Conservation (phyloP, 192 early-diverging fungal species). For the Lobosporangium transversale region DNA sequence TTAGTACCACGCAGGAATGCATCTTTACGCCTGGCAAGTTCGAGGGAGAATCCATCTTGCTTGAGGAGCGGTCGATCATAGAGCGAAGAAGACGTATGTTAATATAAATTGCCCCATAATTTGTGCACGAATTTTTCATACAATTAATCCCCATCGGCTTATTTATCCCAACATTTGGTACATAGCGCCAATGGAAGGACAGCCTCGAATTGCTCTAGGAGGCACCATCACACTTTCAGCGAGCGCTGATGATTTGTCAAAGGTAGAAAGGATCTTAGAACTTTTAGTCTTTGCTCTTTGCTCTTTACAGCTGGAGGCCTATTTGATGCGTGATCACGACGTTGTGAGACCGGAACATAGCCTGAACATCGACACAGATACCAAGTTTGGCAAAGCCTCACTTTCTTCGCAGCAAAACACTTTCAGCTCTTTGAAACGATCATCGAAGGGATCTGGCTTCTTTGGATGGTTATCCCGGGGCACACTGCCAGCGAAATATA, state of each 20-base stretch:
- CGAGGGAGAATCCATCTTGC: constrained; percentile 37
- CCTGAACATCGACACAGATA: constrained; percentile 1
- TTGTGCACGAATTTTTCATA: too few species aligned
- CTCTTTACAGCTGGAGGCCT: constrained; percentile 80
- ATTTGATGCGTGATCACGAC: constrained; percentile 77
- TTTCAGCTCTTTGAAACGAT: constrained; percentile 31
- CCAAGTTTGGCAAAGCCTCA: constrained; percentile 11
- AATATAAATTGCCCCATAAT: background rate
- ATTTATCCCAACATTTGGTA: too few species aligned
- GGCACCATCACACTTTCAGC: constrained; percentile 32
- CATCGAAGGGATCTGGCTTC: constrained; percentile 44
- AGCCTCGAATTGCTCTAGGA: constrained; percentile 19
- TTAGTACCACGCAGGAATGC: constrained; percentile 40
- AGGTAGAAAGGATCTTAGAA: constrained; percentile 80
- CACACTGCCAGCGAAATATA: constrained; percentile 38
- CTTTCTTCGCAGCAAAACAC: constrained; percentile 14
- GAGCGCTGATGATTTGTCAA: constrained; percentile 58
- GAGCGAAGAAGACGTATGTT: constrained; percentile 32
- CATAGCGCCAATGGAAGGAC: constrained; percentile 29
- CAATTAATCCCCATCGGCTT: too few species aligned
- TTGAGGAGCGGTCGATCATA: constrained; percentile 21
- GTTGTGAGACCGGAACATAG: constrained; percentile 49
- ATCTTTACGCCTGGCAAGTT: constrained; percentile 31
- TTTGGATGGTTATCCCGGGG: constrained; percentile 48
- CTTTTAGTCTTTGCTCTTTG: constrained; percentile 79